Conservation (phyloP, 768 basidiomycete species). For the Phaeolepiota aurea region DNA sequence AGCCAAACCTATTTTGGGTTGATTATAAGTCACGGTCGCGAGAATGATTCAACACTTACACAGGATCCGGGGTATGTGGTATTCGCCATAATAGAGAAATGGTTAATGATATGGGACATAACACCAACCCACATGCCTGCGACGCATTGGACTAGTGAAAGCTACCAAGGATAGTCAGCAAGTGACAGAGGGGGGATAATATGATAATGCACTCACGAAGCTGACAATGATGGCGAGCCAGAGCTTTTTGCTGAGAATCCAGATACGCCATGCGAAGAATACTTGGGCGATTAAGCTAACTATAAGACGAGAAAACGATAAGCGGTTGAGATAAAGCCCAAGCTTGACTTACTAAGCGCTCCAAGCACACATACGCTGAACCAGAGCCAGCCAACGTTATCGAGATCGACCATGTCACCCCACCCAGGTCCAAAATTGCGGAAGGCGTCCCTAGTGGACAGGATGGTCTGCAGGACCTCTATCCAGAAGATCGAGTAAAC, state of each 20-base stretch:
- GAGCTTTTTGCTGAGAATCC: slow-evolving; percentile 6
- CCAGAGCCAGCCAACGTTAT: slow-evolving; percentile 14
- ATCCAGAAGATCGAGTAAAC: slow-evolving; percentile 11
- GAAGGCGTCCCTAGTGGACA: slow-evolving; percentile 16
- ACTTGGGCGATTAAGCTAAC: slow-evolving; percentile 12
- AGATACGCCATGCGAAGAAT: slow-evolving; percentile 13
- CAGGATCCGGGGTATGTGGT: background rate
- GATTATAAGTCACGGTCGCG: background rate
- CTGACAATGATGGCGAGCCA: slow-evolving; percentile 5
- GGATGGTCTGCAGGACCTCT: slow-evolving; percentile 13
- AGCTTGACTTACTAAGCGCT: slow-evolving; percentile 11
- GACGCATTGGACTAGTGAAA: slow-evolving; percentile 7
- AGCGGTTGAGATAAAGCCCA: background rate
- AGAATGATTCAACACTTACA: background rate
- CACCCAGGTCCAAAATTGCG: slow-evolving; percentile 16
- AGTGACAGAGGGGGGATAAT: too few relatives aligned
- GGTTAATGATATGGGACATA: slow-evolving; percentile 1
- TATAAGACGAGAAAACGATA: background rate
- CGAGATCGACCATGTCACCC: slow-evolving; percentile 15
- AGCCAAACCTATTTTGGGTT: slow-evolving; percentile 9
- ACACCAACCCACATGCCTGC: slow-evolving; percentile 9
- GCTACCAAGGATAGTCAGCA: slow-evolving; percentile 1
- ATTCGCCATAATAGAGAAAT: slow-evolving; percentile 5
- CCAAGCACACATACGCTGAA: slow-evolving; percentile 16
- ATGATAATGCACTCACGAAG: slow-evolving; percentile 1